These are phyloP conservation scores for Rhizophagus sp. DNA, from an alignment of 192 early-diverging fungal species.

Conservation along the genomic window DNA sequence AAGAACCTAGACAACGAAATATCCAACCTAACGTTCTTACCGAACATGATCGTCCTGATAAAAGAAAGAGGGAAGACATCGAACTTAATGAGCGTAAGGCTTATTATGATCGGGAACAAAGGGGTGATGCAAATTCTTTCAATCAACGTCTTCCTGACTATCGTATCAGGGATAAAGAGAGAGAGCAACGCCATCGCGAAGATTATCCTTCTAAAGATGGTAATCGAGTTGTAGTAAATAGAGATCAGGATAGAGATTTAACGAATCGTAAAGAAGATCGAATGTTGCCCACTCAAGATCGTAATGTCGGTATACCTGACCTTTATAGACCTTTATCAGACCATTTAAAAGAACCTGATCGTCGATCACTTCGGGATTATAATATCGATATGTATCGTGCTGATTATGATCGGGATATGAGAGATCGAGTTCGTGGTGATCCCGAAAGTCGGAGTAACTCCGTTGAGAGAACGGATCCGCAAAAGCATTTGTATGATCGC, in stretches of 20 bases:
- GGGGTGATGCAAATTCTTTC: neutral
- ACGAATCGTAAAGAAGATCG: neutral
- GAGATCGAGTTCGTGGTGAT: slow-evolving; percentile 11
- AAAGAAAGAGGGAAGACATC: neutral
- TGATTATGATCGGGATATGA: slow-evolving; percentile 8
- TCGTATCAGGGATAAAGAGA: slow-evolving; percentile 10
- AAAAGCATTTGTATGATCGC: neutral
- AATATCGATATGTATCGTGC: neutral
- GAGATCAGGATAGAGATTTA: slow-evolving; percentile 2
- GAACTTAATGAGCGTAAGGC: slow-evolving; percentile 9
- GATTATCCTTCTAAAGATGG: slow-evolving; percentile 2
- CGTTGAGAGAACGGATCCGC: neutral
- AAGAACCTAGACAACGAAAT: slow-evolving; percentile 4
- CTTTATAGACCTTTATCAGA: slow-evolving; percentile 15
- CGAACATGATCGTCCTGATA: slow-evolving; percentile 12
- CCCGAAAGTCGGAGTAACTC: neutral
- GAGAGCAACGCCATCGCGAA: neutral
- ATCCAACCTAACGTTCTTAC: neutral
- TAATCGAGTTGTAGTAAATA: neutral
- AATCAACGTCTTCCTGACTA: slow-evolving; percentile 14
- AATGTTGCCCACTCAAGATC: neutral
- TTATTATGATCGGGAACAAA: slow-evolving; percentile 15
- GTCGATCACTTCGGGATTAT: slow-evolving; percentile 9
- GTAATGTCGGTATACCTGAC: slow-evolving; percentile 13
- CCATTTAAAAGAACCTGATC: slow-evolving; percentile 9